These are phyloP conservation scores for Neophaeococcomyces aloes DNA, from an alignment of 2,329 filamentous ascomycete genomes.

Conservation along the genomic window DNA sequence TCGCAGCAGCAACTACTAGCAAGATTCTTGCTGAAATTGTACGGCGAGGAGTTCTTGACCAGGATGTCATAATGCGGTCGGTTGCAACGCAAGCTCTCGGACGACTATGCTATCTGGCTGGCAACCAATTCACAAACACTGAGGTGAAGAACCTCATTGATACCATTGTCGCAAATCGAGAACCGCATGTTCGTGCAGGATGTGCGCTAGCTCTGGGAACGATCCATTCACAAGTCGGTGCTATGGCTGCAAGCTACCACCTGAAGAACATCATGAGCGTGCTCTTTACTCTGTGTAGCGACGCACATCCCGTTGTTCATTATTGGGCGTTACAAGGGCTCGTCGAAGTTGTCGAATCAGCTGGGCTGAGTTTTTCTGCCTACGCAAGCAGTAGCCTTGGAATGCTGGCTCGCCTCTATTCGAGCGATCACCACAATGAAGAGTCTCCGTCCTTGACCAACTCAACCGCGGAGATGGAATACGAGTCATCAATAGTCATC, in stretches of 20 bases:
- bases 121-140: constrained; percentile 75
- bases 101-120: constrained; percentile 71
- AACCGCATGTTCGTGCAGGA: constrained; percentile 84
- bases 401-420: constrained; percentile 87
- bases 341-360: constrained; percentile 76
- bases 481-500: constrained; percentile 71
- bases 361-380: constrained; percentile 79
- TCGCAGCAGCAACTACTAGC: constrained; percentile 66
- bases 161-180: constrained; percentile 84
- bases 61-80: constrained; percentile 75
- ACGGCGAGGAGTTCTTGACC: constrained; percentile 63
- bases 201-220: constrained; percentile 88
- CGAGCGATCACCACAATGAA: constrained; percentile 79
- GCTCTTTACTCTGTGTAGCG: constrained; percentile 92
- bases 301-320: constrained; percentile 89
- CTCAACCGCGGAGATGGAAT: constrained; percentile 81
- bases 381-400: constrained; percentile 86
- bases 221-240: constrained; percentile 90
- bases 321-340: constrained; percentile 92
- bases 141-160: constrained; percentile 90
- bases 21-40: constrained; percentile 44
- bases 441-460: constrained; percentile 70
- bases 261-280: constrained; percentile 96
- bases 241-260: constrained; percentile 94
- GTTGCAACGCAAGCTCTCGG: constrained; percentile 79